Evolutionary conservation across 1,284 basidiomycete genomes (phyloP), one percentile per base, ranked within the genome.

Genomic region (Melampsora americana): DNA sequence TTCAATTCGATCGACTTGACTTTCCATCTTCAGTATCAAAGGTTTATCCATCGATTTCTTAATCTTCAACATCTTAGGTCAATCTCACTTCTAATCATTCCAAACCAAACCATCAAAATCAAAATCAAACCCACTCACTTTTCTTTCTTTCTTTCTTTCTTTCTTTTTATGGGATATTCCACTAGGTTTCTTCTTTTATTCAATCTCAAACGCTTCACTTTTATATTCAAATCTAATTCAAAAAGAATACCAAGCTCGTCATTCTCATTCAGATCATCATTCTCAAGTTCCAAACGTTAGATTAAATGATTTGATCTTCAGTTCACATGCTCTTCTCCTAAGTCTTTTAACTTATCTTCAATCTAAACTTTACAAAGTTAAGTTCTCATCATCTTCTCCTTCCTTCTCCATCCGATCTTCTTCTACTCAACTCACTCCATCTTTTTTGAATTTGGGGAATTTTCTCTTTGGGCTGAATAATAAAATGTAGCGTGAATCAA

Each of bases 1-100:
- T n/a, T n/a, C n/a, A n/a, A n/a, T n/a, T n/a, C n/a, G n/a, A n/a
- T n/a, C n/a, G n/a, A n/a, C n/a, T n/a, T n/a, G n/a, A n/a, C n/a
- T n/a, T n/a, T n/a, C n/a, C n/a, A n/a, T n/a, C n/a, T n/a, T n/a
- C n/a, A 73, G 70, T 12, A 62, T 73, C 9, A 60, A 62, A 12
- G 81, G 81, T 3, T 60, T 82, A 1, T 80, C 79, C 1, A 53
- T 77, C 39, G 81, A 82, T 75, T 82, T 80, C 65, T 77, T 81
- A 11, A 46, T 66, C 0, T 78, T 82, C 39, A 82, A 82, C 66
- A 62, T 66, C 1, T 23, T 73, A n/a, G 70, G 70, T 65, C 7
- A 26, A n/a, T n/a, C 28, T 61, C n/a, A n/a, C n/a, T n/a, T n/a
- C n/a, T n/a, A n/a, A n/a, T n/a, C n/a, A n/a, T n/a, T n/a, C n/a